Evolutionary conservation across 805 yeast genomes (phyloP).

Genomic region (Starmerella khaoyaiensis): DNA sequence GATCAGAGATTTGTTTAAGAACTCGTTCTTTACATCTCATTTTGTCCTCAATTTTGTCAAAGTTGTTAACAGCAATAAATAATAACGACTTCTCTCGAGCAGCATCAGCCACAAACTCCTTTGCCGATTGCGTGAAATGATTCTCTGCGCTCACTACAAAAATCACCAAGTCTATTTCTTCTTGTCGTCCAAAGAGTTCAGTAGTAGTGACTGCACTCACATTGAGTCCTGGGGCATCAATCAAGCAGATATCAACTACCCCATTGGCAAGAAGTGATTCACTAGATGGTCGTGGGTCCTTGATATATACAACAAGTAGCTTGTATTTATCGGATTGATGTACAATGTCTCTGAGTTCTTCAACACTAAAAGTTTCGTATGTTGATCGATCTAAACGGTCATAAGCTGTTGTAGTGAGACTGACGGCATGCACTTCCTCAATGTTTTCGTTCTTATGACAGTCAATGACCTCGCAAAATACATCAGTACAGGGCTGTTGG

Average conservation of each 20-base stretch:
- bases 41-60: slow-evolving; percentile 74
- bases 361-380: slow-evolving; percentile 42
- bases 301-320: slow-evolving; percentile 65
- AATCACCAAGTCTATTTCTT: slow-evolving; percentile 89
- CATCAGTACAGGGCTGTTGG: slow-evolving; percentile 95
- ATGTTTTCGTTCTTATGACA: slow-evolving; percentile 57
- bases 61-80: slow-evolving; percentile 86
- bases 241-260: slow-evolving; percentile 77
- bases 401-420: slow-evolving; percentile 31
- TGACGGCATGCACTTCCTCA: slow-evolving; percentile 91
- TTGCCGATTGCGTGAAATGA: slow-evolving; percentile 86
- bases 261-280: slow-evolving; percentile 75
- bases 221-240: slow-evolving; percentile 95
- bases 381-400: slow-evolving; percentile 48
- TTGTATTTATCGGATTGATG: slow-evolving; percentile 58
- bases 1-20: slow-evolving; percentile 66
- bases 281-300: slow-evolving; percentile 54
- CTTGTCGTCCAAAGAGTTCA: slow-evolving; percentile 89
- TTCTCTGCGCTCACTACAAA: slow-evolving; percentile 95
- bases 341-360: slow-evolving; percentile 55
- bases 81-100: slow-evolving; percentile 84
- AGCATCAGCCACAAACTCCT: slow-evolving; percentile 82
- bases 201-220: slow-evolving; percentile 89
- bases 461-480: slow-evolving; percentile 88
- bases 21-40: slow-evolving; percentile 64